These are phyloP conservation scores for Stachybotrys echinatus DNA, from an alignment of 2,329 filamentous ascomycete species.

Conservation along the genomic window DNA sequence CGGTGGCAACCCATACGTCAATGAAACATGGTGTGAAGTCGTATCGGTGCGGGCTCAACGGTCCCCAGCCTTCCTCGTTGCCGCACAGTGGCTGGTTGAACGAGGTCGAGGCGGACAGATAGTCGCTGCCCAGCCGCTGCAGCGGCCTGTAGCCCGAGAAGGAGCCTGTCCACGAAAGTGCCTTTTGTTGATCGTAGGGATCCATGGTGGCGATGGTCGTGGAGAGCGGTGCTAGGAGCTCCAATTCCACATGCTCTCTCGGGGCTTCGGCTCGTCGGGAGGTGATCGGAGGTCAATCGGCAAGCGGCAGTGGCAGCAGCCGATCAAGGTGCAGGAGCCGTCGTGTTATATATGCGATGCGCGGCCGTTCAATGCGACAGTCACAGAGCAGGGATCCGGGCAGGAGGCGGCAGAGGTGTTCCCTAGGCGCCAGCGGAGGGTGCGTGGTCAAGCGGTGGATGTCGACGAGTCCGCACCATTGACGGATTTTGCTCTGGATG, in stretches of 20 bases:
- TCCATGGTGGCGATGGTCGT: slow-evolving; percentile 18
- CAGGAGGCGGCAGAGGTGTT: not conserved
- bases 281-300: not conserved
- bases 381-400: not conserved
- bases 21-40: slow-evolving; percentile 98
- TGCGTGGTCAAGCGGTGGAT: too few species aligned
- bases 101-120: slow-evolving; percentile 47
- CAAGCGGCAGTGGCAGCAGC: not conserved
- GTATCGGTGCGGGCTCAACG: slow-evolving; percentile 77
- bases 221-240: slow-evolving; percentile 40
- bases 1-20: slow-evolving; percentile 77
- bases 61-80: slow-evolving; percentile 93
- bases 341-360: not conserved
- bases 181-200: slow-evolving; percentile 34
- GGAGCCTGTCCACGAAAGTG: slow-evolving; percentile 52
- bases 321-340: not conserved
- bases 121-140: slow-evolving; percentile 49
- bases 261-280: slow-evolving; percentile 11
- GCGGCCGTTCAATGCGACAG: not conserved
- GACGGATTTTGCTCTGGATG: not conserved
- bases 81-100: slow-evolving; percentile 72
- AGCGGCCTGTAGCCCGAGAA: slow-evolving; percentile 52
- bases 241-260: slow-evolving; percentile 26
- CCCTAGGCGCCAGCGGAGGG: not conserved
- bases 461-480: too few species aligned